Evolutionary conservation across 208 protist species (phyloP), one percentile per base, ranked within the genome.

Genomic region (Trypanosoma vivax): DNA sequence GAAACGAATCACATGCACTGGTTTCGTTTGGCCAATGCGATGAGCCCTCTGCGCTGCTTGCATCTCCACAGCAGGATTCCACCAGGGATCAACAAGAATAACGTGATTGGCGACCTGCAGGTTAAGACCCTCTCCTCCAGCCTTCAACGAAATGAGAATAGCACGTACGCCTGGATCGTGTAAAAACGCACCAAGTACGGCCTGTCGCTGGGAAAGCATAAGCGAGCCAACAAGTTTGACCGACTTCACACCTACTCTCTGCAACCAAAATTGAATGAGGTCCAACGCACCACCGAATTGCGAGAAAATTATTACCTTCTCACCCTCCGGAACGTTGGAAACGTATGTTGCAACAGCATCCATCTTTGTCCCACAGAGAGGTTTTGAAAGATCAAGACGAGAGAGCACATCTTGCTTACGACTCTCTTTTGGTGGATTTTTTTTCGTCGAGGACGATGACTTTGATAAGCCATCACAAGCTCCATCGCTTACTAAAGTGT

Each of bases 71-170:
- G 97, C 92, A 10, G 89, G 90, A 73, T 99, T 99, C 94, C 94
- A 99, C 81, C 99, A 98, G 29, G 76, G 88, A 67, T 99, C 98
- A 56, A 90, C 98, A n/a, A 99, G 67, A 46, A 99, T 90, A 30
- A 99, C 97, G 25, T 95, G 89, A 74, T 99, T 97, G 24, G 98
- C 97, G 5, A 97, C 90, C 47, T 97, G 92, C 38, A 99, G 61
- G 64, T 99, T 99, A 51, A 99, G 96, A 60, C 98, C 98, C 23
- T 99, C 83, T 14, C 98, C 98, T 51, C 98, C 98, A 1, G 98
- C 97, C 45, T 98, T 94, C 2, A 98, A 97, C 13, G 89, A 97
- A n/a, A 99, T 88, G 16, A 99, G 66, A 52, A 99, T 99, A 5
- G 96, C 71, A 10, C 94, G 89, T 42, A 97, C 83, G 1, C 60